Evolutionary conservation across 2,329 filamentous ascomycete genomes (phyloP), one percentile per base, ranked within the genome.

Genomic region (Ophiostoma australiae): DNA sequence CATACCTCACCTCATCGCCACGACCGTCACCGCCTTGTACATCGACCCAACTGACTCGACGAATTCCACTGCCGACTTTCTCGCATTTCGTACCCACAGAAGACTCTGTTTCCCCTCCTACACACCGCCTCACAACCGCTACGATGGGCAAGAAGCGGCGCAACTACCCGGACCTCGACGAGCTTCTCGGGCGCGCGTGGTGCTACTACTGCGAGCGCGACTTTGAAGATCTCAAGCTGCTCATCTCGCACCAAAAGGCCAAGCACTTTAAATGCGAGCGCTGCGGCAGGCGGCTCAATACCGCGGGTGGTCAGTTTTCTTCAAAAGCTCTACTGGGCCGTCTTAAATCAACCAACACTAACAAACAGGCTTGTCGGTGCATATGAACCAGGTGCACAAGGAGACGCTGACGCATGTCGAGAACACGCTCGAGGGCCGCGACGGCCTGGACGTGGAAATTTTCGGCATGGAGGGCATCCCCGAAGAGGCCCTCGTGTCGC

Each of bases 181-280:
- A 98, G 82, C 85, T 97, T 76, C 87, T 99, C 73, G 84, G 85
- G 75, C 90, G 94, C 72, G 91, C 94, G 68, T 98, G 94, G 94
- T 99, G 95, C 83, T 99, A 97, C 82, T 99, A 99, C 84, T 99
- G 95, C 81, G 95, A 99, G 82, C 91, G 94, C 82, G 94, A 98
- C 82, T 99, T 98, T 79, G 94, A 98, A 80, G 95, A 99, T 80
- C 81, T 97, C 67, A 97, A 97, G 84, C 93, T 98, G 76, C 89
- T 99, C 74, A 96, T 97, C 76, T 94, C 92, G 72, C 95, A 99
- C 80, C 95, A 98, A 78, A 98, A 97, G 80, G 94, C 94, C n/a
- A 98, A 98, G 82, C 95, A 99, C 81, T 98, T 97, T 85, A 97
- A 97, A 81, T 99, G 95, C 82, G 92, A 97, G 76, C 85, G 90